Evolutionary conservation across 495 filamentous ascomycete species (phyloP).

Genomic region (Podospora anserina): DNA sequence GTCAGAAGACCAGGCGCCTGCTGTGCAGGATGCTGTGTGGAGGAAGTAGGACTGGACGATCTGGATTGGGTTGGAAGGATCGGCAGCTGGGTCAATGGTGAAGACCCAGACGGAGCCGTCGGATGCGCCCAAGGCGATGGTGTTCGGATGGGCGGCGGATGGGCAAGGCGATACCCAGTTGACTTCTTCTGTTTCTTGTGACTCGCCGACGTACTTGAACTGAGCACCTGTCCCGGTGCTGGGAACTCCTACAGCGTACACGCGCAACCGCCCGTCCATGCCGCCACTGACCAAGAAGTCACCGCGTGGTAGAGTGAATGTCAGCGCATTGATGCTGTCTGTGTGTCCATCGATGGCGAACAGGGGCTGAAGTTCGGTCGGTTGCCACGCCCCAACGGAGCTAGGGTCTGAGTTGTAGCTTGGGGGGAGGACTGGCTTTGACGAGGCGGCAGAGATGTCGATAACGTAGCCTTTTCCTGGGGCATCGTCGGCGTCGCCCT

Average conservation of each 20-base stretch:
- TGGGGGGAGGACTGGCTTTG: constrained; percentile 62
- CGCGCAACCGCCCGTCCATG: constrained; percentile 73
- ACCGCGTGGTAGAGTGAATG: constrained; percentile 78
- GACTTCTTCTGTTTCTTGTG: constrained; percentile 83
- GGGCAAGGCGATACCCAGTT: constrained; percentile 87
- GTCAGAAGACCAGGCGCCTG: constrained; percentile 86
- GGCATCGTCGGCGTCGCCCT: constrained; percentile 67
- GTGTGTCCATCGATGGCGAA: constrained; percentile 79
- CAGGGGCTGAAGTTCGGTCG: constrained; percentile 56
- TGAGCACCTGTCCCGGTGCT: constrained; percentile 72
- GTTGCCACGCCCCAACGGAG: constrained; percentile 43
- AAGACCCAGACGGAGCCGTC: constrained; percentile 97
- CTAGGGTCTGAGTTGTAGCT: constrained; percentile 67
- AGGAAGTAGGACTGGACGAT: constrained; percentile 89
- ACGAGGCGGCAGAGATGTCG: constrained; percentile 63
- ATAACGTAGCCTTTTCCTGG: constrained; percentile 68
- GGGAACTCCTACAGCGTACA: constrained; percentile 63
- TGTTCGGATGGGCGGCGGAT: constrained; percentile 63
- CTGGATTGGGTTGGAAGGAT: constrained; percentile 56
- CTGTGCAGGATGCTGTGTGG: constrained; percentile 82
- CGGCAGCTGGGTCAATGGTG: constrained; percentile 61
- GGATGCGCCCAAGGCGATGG: constrained; percentile 85
- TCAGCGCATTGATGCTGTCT: constrained; percentile 81
- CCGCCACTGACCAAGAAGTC: constrained; percentile 83
- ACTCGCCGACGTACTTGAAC: constrained; percentile 67